These are phyloP conservation scores for Alternaria infectoria DNA, from an alignment of 2,329 filamentous ascomycete genomes.

Conservation along the genomic window DNA sequence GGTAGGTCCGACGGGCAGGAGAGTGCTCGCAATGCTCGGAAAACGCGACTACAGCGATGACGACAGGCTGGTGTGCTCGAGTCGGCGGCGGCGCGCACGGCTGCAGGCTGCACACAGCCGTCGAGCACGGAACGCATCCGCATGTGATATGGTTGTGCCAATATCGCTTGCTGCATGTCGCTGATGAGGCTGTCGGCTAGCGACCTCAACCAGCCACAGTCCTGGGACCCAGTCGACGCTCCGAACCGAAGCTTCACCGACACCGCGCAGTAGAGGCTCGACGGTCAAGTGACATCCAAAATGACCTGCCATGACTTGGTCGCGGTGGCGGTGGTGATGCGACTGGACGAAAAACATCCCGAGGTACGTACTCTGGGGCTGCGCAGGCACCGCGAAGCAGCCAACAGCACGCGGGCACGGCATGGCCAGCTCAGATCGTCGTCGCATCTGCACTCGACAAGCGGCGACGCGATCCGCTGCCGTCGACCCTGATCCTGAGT, in stretches of 20 bases:
- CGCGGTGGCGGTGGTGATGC: slow-evolving; percentile 17
- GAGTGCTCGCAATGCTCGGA: not conserved
- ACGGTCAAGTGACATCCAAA: slow-evolving; percentile 17
- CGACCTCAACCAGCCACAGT: slow-evolving; percentile 19
- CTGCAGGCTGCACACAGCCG: slow-evolving; percentile 31
- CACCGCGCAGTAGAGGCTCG: slow-evolving; percentile 17
- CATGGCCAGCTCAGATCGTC: slow-evolving; percentile 36
- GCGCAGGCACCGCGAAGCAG: slow-evolving; percentile 5
- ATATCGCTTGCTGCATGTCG: slow-evolving; percentile 32
- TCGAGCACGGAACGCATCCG: slow-evolving; percentile 17
- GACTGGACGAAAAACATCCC: slow-evolving; percentile 11
- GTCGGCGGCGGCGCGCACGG: slow-evolving; percentile 9
- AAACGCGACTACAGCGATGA: slow-evolving; percentile 9
- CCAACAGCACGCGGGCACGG: slow-evolving; percentile 21
- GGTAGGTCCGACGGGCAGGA: slow-evolving; percentile 10
- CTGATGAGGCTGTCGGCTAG: slow-evolving; percentile 29
- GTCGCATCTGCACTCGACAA: slow-evolving; percentile 24
- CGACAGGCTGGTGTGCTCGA: slow-evolving; percentile 15
- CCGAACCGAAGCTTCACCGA: slow-evolving; percentile 21
- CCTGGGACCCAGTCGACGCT: not conserved
- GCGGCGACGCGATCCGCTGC: slow-evolving; percentile 32
- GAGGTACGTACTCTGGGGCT: slow-evolving; percentile 11
- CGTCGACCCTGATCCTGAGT: slow-evolving; percentile 21
- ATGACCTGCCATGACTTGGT: not conserved
- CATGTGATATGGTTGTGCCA: slow-evolving; percentile 29